phyloP scores from a whole-genome alignment of 306 rosid genomes.

The Corylus heterophylla region DNA sequence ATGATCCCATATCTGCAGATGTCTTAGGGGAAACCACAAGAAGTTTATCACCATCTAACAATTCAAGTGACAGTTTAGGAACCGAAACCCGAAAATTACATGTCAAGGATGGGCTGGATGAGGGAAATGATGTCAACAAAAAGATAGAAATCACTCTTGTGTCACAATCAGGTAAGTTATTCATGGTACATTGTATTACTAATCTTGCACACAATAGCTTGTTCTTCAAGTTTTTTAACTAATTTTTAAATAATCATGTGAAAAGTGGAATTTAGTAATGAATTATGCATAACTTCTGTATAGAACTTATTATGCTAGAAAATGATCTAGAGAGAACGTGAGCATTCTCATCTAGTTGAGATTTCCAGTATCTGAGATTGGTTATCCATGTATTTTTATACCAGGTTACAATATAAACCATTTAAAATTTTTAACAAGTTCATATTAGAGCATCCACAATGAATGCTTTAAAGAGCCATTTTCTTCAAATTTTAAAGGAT shows the following conservation, averaged over 20 bases:
- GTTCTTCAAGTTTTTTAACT: neutral
- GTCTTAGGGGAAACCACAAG: conserved; percentile 9
- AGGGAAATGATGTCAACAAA: conserved; percentile 2
- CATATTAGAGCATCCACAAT: too few relatives aligned
- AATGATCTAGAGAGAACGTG: too few relatives aligned
- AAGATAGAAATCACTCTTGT: neutral
- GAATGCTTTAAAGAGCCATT: too few relatives aligned
- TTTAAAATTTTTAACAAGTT: neutral
- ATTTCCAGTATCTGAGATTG: neutral
- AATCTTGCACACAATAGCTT: neutral
- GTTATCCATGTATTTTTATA: neutral
- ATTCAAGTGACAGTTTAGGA: conserved; percentile 15
- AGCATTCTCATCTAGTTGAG: neutral
- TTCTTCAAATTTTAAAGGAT: too few relatives aligned
- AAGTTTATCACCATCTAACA: conserved; percentile 22
- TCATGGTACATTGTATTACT: neutral
- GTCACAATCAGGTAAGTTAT: neutral
- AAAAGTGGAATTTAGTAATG: neutral
- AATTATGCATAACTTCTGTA: neutral
- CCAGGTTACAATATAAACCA: neutral
- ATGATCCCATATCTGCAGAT: conserved; percentile 17
- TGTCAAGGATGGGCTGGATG: conserved; percentile 4
- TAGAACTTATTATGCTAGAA: neutral
- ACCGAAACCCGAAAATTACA: conserved; percentile 6
- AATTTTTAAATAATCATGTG: neutral